Base-by-base conservation (phyloP, 2,329 filamentous ascomycete species). In the Pyricularia pennisetigena region DNA sequence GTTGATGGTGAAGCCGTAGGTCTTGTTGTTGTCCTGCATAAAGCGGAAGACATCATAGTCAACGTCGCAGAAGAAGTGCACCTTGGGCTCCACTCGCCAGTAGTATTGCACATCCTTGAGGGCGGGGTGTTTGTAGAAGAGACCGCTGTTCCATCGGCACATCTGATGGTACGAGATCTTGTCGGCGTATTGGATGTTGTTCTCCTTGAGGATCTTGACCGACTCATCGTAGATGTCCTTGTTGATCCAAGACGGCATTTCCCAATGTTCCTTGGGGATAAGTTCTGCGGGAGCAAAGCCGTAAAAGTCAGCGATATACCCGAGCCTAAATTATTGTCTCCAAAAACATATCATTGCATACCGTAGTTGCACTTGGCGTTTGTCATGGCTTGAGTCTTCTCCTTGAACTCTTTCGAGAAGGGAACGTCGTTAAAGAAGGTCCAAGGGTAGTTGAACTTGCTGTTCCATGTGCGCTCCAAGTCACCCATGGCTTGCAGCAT, bases 391-490 rank as follows among this genome's bases (percentile, higher is more conserved):
- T 85, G 83, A 0, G 94, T 98, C 78, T 86, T 87, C 74, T 82
- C 82, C 81, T 96, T 98, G 82, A 99, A 99, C 74, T 98, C 94
- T 20, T 95, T 91, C 2, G 90, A 89, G 76, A 99, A 99, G 20
- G 92, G 92, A 67, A 92, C 89, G 75, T 99, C 94, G 80, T 99
- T 99, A 85, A 99, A 96, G 78, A 99, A 99, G 9, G 93, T 97
- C 93, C 95, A 99, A 0, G 95, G 95, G 76, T 99, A 99, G 82
- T 99, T 99, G 86, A 98, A 99, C 77, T 99, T 99, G 83, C 88
- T 84, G 76, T 99, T 99, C 93, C 94, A 99, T 0, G 94, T 98
- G 72, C 90, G 83, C 81, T 99, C 95, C 70, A 99, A 84, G 75
- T 99, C 94, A 68, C 80, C 80, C 92, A 99, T 99, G 29, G 93